Conservation (phyloP, 129 eudicot genomes). For the Escallonia herrerae region DNA sequence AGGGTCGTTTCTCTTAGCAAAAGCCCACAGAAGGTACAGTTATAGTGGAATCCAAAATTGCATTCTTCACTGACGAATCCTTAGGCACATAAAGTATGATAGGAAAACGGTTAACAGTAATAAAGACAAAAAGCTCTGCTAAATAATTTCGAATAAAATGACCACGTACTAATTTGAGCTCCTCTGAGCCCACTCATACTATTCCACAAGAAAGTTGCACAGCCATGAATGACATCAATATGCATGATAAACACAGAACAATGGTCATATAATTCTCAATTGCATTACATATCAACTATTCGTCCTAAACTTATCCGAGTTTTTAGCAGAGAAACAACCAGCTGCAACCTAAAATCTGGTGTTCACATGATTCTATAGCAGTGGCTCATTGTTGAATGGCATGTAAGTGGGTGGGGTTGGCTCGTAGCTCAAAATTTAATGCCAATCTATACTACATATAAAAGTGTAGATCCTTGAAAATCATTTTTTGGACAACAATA, state of each 20-base stretch:
- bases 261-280: neutral
- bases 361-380: no score
- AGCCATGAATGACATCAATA: slow-evolving; percentile 4
- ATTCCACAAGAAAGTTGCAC: neutral
- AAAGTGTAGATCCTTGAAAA: no score
- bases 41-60: neutral
- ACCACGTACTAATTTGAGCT: neutral
- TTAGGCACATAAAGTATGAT: neutral
- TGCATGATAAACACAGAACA: neutral
- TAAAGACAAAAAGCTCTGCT: no score
- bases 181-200: slow-evolving; percentile 5
- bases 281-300: neutral
- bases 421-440: no score
- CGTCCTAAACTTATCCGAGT: no score
- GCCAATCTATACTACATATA: no score
- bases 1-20: slow-evolving; percentile 8
- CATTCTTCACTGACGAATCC: neutral
- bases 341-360: no score
- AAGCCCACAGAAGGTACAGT: neutral
- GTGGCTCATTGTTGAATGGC: no score
- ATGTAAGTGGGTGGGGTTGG: no score
- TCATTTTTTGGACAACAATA: no score
- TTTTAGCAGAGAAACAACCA: neutral
- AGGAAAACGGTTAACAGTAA: no score
- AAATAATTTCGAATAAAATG: no score